Evolutionary conservation across 495 filamentous ascomycete species (phyloP).

Genomic region (Penicillium antarcticum): DNA sequence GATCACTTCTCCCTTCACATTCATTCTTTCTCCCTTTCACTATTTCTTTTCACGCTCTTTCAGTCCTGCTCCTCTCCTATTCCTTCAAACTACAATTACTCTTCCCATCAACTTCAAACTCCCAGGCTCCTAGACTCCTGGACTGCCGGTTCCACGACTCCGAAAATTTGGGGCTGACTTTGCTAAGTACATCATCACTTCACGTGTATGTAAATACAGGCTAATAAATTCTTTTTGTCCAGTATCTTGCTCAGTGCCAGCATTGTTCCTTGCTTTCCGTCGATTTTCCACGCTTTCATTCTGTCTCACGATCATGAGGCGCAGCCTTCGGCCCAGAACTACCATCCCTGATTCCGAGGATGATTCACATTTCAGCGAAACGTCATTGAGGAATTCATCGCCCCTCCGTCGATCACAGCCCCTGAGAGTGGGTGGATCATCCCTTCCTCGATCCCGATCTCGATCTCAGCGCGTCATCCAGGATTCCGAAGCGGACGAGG

Average conservation of each 20-base stretch:
- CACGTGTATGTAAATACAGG: neutral
- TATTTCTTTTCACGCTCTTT: neutral
- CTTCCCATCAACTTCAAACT: neutral
- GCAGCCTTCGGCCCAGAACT: conserved; percentile 3
- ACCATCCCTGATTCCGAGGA: conserved; percentile 25
- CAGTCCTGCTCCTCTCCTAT: neutral
- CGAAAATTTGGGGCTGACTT: too few species aligned
- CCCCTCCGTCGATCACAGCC: conserved; percentile 18
- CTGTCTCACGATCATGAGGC: conserved; percentile 7
- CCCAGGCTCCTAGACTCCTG: too few species aligned
- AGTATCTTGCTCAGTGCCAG: neutral
- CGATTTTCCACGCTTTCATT: neutral
- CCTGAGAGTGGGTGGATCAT: conserved; percentile 23
- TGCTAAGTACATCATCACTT: too few species aligned
- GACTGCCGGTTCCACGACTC: neutral
- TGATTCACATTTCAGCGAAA: conserved; percentile 14
- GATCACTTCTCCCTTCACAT: neutral
- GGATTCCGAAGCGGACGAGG: conserved; percentile 25
- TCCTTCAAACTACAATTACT: neutral
- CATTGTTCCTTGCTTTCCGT: neutral
- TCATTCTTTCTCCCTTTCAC: conserved; percentile 4
- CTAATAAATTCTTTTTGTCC: neutral
- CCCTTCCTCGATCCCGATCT: conserved; percentile 14
- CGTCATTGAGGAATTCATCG: conserved; percentile 16
- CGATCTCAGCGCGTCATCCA: conserved; percentile 15